These are phyloP conservation scores for Fraxinus dipetala DNA, from an alignment of 305 asterid species.

Conservation along the genomic window DNA sequence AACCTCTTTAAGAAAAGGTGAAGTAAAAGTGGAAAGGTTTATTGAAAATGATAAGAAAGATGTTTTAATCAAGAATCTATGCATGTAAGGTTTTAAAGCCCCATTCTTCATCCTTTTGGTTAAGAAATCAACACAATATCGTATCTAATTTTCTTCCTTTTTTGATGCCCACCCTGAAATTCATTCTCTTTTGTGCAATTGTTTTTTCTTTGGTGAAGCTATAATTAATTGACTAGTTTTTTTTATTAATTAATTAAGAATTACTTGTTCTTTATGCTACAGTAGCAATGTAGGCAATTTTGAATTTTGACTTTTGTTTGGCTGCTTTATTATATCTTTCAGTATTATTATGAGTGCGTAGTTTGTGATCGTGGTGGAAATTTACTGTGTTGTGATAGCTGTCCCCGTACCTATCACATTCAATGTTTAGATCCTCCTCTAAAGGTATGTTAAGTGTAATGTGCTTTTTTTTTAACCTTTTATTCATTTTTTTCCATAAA, in stretches of 20 bases:
- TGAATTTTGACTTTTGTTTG: conserved; percentile 17
- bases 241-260: background rate
- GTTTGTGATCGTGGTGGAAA: conserved; percentile 67
- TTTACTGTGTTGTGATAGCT: conserved; percentile 58
- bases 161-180: background rate
- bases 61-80: background rate
- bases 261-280: conserved; percentile 20
- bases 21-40: background rate
- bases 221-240: background rate
- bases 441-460: conserved; percentile 41
- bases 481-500: conserved; percentile 22
- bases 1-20: background rate
- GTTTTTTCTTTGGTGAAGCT: background rate
- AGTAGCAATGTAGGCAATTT: conserved; percentile 18
- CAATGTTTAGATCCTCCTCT: conserved; percentile 65
- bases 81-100: background rate
- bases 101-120: background rate
- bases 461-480: background rate
- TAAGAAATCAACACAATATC: background rate
- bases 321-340: conserved; percentile 29
- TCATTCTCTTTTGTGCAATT: background rate
- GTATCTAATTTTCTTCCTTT: background rate
- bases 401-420: conserved; percentile 58
- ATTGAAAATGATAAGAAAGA: background rate
- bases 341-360: conserved; percentile 85